A percentile compares a stretch with the other conserved stretches of the same genome.
Evolutionary conservation across 1,284 basidiomycete genomes (phyloP).

Genomic region (Mycena citricolor): DNA sequence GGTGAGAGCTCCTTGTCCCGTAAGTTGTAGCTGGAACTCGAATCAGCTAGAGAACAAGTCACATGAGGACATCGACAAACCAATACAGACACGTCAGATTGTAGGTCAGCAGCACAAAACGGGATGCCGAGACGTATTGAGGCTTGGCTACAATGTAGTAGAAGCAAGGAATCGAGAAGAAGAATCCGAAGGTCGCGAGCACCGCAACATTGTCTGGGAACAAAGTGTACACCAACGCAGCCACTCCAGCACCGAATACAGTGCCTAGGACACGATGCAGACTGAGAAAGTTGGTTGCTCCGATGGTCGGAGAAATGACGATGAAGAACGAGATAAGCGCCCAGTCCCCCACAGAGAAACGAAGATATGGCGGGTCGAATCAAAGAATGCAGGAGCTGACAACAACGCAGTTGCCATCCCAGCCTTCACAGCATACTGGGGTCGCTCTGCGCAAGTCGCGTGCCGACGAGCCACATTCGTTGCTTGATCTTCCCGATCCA

Average conservation of each 20-base stretch:
- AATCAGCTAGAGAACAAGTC: constrained; percentile 8
- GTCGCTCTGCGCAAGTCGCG: constrained; percentile 71
- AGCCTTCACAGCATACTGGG: constrained; percentile 86
- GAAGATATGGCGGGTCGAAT: constrained; percentile 75
- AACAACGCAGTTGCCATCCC: constrained; percentile 81
- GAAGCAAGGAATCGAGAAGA: constrained; percentile 94
- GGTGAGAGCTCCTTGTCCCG: constrained; percentile 72
- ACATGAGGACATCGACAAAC: constrained; percentile 44
- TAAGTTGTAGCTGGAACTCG: constrained; percentile 69
- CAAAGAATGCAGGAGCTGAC: constrained; percentile 85
- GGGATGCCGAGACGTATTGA: constrained; percentile 74
- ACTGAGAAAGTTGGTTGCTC: constrained; percentile 83
- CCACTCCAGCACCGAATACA: constrained; percentile 82
- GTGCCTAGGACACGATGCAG: constrained; percentile 81
- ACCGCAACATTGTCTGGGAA: constrained; percentile 78
- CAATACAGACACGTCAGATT: constrained; percentile 90
- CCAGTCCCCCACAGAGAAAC: constrained; percentile 90
- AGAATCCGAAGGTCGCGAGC: constrained; percentile 81
- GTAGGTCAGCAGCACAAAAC: constrained; percentile 89
- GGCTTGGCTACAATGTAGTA: constrained; percentile 85
- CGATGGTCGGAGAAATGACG: constrained; percentile 87
- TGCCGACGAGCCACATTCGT: constrained; percentile 75
- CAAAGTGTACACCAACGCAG: constrained; percentile 67
- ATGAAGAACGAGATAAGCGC: constrained; percentile 93
- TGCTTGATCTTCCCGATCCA: constrained; percentile 63